These are phyloP conservation scores for Trypanosoma cruzi DNA, from an alignment of 208 protist genomes.

Conservation along the genomic window DNA sequence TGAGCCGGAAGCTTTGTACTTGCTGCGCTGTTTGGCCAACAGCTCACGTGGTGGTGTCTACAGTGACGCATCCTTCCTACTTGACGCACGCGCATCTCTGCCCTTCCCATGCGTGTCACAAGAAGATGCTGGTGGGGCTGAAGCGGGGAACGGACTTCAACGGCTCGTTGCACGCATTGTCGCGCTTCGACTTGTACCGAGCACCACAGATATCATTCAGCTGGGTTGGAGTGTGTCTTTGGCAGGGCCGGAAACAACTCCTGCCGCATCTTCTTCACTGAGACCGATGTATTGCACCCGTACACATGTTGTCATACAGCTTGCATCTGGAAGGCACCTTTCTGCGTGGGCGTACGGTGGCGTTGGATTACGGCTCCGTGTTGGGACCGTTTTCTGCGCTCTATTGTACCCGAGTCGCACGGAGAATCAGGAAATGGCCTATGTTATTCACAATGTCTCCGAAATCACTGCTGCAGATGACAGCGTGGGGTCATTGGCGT, in stretches of 20 bases:
- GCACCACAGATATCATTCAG: slow-evolving; percentile 44
- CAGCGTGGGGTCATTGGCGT: background rate
- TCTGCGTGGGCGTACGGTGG: slow-evolving; percentile 63
- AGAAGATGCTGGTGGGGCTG: background rate
- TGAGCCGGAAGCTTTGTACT: slow-evolving; percentile 65
- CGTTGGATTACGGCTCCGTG: slow-evolving; percentile 31
- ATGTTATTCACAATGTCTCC: slow-evolving; percentile 43
- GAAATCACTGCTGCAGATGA: slow-evolving; percentile 2
- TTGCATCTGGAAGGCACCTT: slow-evolving; percentile 15
- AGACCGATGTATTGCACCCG: slow-evolving; percentile 20
- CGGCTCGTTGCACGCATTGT: slow-evolving; percentile 42
- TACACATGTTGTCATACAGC: slow-evolving; percentile 30
- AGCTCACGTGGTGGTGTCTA: slow-evolving; percentile 22
- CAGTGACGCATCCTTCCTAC: slow-evolving; percentile 6
- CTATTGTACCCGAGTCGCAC: slow-evolving; percentile 47
- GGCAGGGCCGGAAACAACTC: background rate
- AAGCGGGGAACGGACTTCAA: slow-evolving; percentile 15
- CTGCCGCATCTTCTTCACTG: background rate
- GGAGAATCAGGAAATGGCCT: slow-evolving; percentile 36
- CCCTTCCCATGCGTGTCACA: background rate
- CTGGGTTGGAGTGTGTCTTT: slow-evolving; percentile 42
- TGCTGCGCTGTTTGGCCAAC: slow-evolving; percentile 63
- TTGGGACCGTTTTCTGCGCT: slow-evolving; percentile 36
- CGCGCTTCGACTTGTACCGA: slow-evolving; percentile 45
- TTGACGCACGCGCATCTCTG: slow-evolving; percentile 1